Percentiles rank a stretch among this genome's conserved stretches.
phyloP scores from a whole-genome alignment of 331 rosid species.

The Telfairia occidentalis region DNA sequence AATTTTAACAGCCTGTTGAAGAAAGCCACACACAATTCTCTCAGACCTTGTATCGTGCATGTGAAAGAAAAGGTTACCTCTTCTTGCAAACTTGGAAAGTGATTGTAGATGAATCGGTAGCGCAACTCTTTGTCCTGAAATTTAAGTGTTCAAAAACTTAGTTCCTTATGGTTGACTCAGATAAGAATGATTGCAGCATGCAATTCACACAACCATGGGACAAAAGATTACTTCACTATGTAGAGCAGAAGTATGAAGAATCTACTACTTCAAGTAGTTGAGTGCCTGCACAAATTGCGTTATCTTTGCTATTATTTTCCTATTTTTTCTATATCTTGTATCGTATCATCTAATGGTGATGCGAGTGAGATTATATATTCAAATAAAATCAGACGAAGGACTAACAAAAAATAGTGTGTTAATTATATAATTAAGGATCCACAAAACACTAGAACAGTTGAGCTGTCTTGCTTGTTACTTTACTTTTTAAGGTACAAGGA shows the following conservation, averaged over 20 bases:
- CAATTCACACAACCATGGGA: neutral
- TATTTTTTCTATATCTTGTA: neutral
- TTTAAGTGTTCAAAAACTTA: slow-evolving; percentile 14
- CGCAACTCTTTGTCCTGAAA: slow-evolving; percentile 85
- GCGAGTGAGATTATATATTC: neutral
- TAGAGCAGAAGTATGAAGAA: neutral
- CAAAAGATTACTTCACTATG: neutral
- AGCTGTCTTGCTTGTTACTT: neutral
- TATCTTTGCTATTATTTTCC: neutral
- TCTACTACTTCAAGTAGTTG: neutral
- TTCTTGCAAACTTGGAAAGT: slow-evolving; percentile 87
- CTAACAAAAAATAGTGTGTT: neutral
- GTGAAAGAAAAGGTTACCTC: slow-evolving; percentile 55
- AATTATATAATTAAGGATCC: neutral
- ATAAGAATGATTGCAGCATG: neutral
- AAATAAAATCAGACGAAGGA: neutral
- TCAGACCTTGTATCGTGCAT: slow-evolving; percentile 25
- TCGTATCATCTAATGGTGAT: neutral
- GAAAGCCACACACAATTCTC: neutral
- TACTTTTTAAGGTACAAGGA: neutral
- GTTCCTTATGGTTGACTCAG: neutral
- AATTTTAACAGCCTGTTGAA: neutral
- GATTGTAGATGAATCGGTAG: slow-evolving; percentile 94
- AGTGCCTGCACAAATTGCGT: neutral
- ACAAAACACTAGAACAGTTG: neutral